Evolutionary conservation across 169 alveolate species (phyloP).

Genomic region (Plasmodium gaboni): DNA sequence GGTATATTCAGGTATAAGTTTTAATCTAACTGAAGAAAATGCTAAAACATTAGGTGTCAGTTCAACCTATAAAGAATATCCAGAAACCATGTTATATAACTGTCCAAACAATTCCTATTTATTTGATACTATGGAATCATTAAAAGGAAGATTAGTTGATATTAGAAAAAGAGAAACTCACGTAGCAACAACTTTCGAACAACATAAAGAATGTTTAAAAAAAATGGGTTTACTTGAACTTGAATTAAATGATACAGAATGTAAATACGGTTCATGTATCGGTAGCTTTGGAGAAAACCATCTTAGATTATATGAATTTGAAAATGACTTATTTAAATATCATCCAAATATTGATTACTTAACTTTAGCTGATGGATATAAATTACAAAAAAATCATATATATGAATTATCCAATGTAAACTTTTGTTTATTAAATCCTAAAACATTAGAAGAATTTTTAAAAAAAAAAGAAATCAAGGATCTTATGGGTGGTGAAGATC

Average conservation of each 20-base stretch:
- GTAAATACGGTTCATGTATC: conserved; percentile 9
- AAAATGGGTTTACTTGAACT: conserved; percentile 1
- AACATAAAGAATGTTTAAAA: conserved; percentile 15
- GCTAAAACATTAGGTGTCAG: neutral
- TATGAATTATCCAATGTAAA: conserved; percentile 12
- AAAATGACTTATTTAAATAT: conserved; percentile 25
- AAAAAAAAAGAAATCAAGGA: conserved; percentile 23
- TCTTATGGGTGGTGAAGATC: conserved; percentile 3
- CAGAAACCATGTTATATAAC: neutral
- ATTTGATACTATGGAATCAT: neutral
- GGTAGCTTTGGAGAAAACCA: conserved; percentile 34
- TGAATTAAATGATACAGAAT: conserved; percentile 1
- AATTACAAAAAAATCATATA: conserved; percentile 7
- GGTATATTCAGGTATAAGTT: neutral
- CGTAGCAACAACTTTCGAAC: neutral
- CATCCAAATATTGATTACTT: conserved; percentile 5
- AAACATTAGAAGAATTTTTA: conserved; percentile 33
- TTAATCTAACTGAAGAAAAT: neutral
- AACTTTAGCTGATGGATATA: conserved; percentile 41
- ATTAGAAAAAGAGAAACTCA: neutral
- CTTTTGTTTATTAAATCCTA: conserved; percentile 68
- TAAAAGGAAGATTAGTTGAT: neutral
- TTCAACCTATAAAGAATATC: neutral
- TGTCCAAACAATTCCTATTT: conserved; percentile 33
- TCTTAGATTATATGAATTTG: neutral